Percentiles rank a stretch among this genome's conserved stretches.
These are phyloP conservation scores for Kalmusia sp. DNA, from an alignment of 2,329 filamentous ascomycete species.

Conservation along the genomic window DNA sequence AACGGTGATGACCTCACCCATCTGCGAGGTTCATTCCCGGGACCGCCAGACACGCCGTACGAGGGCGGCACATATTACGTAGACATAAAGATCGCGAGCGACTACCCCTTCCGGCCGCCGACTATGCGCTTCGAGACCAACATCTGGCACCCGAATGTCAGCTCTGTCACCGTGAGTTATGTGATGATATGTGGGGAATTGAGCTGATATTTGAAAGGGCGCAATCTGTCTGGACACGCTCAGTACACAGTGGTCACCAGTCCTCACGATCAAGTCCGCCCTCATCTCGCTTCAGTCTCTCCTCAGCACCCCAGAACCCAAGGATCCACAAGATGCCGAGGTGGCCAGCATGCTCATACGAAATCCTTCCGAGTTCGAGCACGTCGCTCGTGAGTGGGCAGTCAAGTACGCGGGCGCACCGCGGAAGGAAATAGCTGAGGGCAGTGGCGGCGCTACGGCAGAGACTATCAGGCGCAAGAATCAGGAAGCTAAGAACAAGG, in stretches of 20 bases:
- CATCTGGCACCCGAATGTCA: constrained; percentile 98
- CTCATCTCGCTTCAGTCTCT: constrained; percentile 92
- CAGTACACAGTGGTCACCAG: constrained; percentile 88
- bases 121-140: constrained; percentile 90
- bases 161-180: constrained; percentile 81
- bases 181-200: not conserved
- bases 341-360: constrained; percentile 89
- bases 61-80: constrained; percentile 83
- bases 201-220: constrained; percentile 65
- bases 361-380: constrained; percentile 78
- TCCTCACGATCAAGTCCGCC: constrained; percentile 94
- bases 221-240: constrained; percentile 97
- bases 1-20: constrained; percentile 76
- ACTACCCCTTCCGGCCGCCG: constrained; percentile 93
- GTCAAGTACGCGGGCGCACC: constrained; percentile 82
- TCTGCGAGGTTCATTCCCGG: constrained; percentile 81
- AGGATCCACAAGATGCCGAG: constrained; percentile 95
- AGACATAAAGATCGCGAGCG: constrained; percentile 84
- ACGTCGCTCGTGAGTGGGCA: constrained; percentile 89
- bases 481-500: constrained; percentile 62
- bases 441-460: constrained; percentile 60
- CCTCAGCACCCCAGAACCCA: constrained; percentile 91
- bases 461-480: constrained; percentile 63
- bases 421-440: constrained; percentile 59
- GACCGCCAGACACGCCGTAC: constrained; percentile 92